Percentiles rank a stretch among this genome's conserved stretches.
Conservation (phyloP, 805 yeast species). For the Starmerella bombi region DNA sequence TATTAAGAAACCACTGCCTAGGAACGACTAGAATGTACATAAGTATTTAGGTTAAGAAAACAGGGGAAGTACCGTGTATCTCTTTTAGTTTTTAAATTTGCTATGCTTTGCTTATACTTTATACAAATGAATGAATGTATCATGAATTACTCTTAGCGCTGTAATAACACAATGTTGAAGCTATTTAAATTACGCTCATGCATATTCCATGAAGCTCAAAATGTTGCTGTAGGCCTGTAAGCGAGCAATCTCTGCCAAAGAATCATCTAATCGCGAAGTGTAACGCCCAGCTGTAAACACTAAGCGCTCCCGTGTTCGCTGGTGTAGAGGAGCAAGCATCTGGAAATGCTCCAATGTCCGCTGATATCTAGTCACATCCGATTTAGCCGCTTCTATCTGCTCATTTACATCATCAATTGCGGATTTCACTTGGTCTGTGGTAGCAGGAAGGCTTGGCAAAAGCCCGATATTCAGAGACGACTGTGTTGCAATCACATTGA, state of each 20-base stretch:
- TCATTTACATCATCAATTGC: constrained; percentile 26
- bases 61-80: constrained; percentile 1
- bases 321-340: constrained; percentile 42
- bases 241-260: constrained; percentile 41
- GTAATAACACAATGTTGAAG: too few relatives aligned
- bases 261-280: constrained; percentile 43
- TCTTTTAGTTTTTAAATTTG: too few relatives aligned
- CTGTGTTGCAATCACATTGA: constrained; percentile 41
- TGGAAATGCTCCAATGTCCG: constrained; percentile 31
- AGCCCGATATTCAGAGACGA: constrained; percentile 19
- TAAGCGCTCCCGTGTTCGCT: constrained; percentile 40
- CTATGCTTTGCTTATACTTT: too few relatives aligned
- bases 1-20: constrained; percentile 29
- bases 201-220: too few relatives aligned
- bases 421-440: constrained; percentile 1
- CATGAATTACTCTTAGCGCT: too few relatives aligned
- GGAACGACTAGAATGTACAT: background rate
- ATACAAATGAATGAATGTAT: too few relatives aligned
- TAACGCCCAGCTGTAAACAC: constrained; percentile 35
- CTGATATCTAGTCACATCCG: constrained; percentile 30
- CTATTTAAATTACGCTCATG: too few relatives aligned
- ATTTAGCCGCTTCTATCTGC: constrained; percentile 24
- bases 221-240: constrained; percentile 32
- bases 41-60: too few relatives aligned
- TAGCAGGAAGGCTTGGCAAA: background rate